Evolutionary conservation across 192 early-diverging fungal genomes (phyloP), one percentile per base, ranked within the genome.

Genomic region (Ambispora gerdemannii): DNA sequence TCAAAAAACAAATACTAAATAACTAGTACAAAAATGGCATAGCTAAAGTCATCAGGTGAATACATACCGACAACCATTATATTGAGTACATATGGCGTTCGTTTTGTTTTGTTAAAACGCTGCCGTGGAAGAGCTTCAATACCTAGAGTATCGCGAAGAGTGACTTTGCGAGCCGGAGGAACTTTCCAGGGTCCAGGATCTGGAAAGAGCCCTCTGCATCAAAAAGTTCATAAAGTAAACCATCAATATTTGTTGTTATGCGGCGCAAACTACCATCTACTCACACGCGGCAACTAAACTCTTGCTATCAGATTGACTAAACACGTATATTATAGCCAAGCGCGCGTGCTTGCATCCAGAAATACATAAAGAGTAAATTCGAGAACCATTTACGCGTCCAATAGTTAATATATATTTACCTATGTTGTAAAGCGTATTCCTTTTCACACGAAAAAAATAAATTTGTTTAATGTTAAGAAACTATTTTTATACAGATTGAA

Each of bases 61-160:
- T 43, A 77, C 82, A 72, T 82, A 91, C 92, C 92, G 69, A 98
- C 96, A 36, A 97, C 90, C 87, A 98, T 96, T 61, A 98, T 75
- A 81, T 97, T 98, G 71, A 98, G 87, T 60, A 86, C 87, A 82
- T 96, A 97, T 22, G 89, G 82, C 25, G 80, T 76, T 32, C 87
- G 77, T 69, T 89, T 91, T 17, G 86, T 86, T 31, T 88, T 83
- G 33, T 81, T 66, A 50, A 88, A 88, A 31, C 79, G 82, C 77
- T 94, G 92, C 27, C 72, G 74, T 6, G 92, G 90, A 0, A 94
- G 77, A 10, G 88, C 80, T 2, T 84, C 86, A 50, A 94, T 89
- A 19, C 92, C 92, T 7, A 94, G 78, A 0, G 81, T 80, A 31
- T 80, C 80, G 15, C 59, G 78, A 17, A 88, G 78, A 3, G 82